phyloP scores from a whole-genome alignment of 371 early-diverging fungal species.

The Apophysomyces elegans region DNA sequence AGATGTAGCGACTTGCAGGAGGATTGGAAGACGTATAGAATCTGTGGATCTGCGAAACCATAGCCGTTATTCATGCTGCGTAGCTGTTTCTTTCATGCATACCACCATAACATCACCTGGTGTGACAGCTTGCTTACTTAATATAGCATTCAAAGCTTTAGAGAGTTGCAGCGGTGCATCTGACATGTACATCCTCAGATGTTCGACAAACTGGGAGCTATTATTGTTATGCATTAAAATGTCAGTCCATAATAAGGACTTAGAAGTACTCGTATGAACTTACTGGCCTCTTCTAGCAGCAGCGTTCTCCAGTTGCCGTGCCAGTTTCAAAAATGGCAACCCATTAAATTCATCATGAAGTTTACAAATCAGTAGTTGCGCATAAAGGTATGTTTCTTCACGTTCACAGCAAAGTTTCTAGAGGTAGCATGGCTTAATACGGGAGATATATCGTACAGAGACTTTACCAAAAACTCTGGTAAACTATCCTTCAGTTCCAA shows the following conservation, averaged over 20 bases:
- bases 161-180: conserved; percentile 53
- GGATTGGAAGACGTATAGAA: conserved; percentile 45
- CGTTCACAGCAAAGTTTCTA: conserved; percentile 68
- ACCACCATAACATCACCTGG: conserved; percentile 68
- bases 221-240: neutral
- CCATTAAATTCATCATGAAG: conserved; percentile 57
- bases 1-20: conserved; percentile 56
- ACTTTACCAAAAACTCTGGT: conserved; percentile 51
- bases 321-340: conserved; percentile 56
- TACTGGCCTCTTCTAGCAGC: conserved; percentile 47
- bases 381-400: conserved; percentile 71
- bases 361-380: conserved; percentile 60
- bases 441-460: neutral
- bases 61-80: conserved; percentile 27
- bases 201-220: conserved; percentile 47
- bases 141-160: conserved; percentile 59
- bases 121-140: conserved; percentile 58
- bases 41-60: conserved; percentile 41
- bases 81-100: conserved; percentile 9
- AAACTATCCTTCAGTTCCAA: conserved; percentile 55
- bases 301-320: conserved; percentile 63
- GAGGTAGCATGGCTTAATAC: neutral
- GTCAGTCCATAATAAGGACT: neutral
- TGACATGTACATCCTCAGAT: conserved; percentile 52
- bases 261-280: conserved; percentile 7